Evolutionary conservation across 305 asterid species (phyloP), one percentile per base, ranked within the genome.

Genomic region (Stenogyne calaminthoides): DNA sequence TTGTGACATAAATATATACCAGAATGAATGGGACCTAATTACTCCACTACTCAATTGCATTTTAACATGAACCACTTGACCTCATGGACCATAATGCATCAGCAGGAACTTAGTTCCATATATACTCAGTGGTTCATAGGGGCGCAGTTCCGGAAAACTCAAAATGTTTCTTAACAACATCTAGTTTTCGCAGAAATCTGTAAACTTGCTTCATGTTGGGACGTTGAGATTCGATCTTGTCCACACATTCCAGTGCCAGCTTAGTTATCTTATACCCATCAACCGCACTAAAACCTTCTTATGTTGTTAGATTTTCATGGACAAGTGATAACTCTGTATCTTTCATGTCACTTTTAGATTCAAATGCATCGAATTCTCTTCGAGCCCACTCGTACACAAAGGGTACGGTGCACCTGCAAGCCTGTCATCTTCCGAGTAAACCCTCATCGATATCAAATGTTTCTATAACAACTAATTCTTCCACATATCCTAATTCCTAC

Each of bases 211-310:
- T 36, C 68, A 62, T 36, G 51, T 46, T 37, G 51, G 68, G 68
- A 36, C 68, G 68, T 62, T 37, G n/a, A 6, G 18, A 3, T 22
- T 36, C 52, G 52, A 7, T 51, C 44, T 11, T 15, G 44, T 16
- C 19, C 9, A 63, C 69, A 1, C 69, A 63, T 10, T 63, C 52
- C 16, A 63, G 69, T 40, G 54, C 69, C 54, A 37, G 36, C 69
- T 46, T 46, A 12, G 54, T 46, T 46, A 46, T n/a, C 7, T 46
- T 46, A 3, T 46, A n/a, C 54, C 54, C 54, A 46, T 46, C 54
- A 46, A 3, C 54, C 6, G 3, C 19, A 18, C 27, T 39, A 37
- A 40, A 63, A 16, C 22, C 54, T 39, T 7, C 11, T 37, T 62
- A 32, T 2, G 0, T 15, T 10, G 51, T 12, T 10, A 44, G 51